Base-by-base conservation (phyloP, 257 asterid genomes). In the Phtheirospermum japonicum region DNA sequence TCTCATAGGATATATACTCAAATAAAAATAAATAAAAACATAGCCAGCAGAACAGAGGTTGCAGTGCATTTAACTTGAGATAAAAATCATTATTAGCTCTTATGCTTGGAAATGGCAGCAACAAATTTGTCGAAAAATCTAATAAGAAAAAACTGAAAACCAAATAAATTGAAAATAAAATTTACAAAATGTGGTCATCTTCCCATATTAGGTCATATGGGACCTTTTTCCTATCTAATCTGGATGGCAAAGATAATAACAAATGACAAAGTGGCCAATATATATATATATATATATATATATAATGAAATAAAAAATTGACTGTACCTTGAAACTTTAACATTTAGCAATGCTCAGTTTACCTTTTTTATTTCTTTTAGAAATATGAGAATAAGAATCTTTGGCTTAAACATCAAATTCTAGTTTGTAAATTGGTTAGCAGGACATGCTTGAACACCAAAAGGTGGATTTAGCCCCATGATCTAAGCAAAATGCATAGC, bases 381-480 rank as follows among this genome's bases (percentile, higher is more conserved):
- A 66, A 78, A 92, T 39, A 83, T 83, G 74, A 88, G 80, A 50
- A 82, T 74, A 36, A 88, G 72, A 76, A 88, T 88, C 86, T 81
- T 88, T 52, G 96, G 96, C 28, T n/a, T 49, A 75, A 88, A 85
- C 34, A 55, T 74, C 13, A 85, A 83, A 66, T 95, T 90, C 71
- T 88, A 78, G 30, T 73, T 68, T 48, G 83, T 79, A 63, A 88
- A 88, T 55, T 76, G 65, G 70, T 88, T 82, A 54, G 93, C 92
- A 9, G 14, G 62, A 63, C 65, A 63, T 48, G 87, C 85, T 4
- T 76, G 63, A 60, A 71, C 75, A 2, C 89, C 89, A 43, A 82
- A 88, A 23, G 95, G 95, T 55, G 96, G 95, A 79, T 85, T 88
- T 65, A 88, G 80, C 61, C 96, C 95, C 76, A 88, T 71, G 64